Conservation (phyloP, 176 grass and related monocot genomes). For the Carex myosuroides region DNA sequence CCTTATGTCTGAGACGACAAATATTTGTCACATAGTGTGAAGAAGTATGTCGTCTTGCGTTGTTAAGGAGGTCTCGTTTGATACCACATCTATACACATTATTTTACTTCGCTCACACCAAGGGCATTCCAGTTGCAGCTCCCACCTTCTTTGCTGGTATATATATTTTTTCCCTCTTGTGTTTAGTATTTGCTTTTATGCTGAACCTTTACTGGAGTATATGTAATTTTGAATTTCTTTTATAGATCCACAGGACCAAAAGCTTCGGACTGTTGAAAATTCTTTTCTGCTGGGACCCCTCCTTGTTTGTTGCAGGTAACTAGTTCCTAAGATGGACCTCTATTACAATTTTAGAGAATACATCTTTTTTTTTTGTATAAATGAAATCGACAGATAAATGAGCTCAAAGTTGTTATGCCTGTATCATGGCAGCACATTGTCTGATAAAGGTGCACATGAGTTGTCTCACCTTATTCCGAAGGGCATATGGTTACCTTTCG, state of each 20-base stretch:
- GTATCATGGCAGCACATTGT: conserved; percentile 51
- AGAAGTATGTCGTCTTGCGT: conserved; percentile 89
- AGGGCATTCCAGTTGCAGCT: conserved; percentile 56
- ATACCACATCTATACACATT: conserved; percentile 87
- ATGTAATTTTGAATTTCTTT: conserved; percentile 4
- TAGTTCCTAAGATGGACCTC: not conserved
- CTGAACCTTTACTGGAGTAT: not conserved
- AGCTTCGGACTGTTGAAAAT: conserved; percentile 70
- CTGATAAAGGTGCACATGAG: conserved; percentile 64
- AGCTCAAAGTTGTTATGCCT: conserved; percentile 3
- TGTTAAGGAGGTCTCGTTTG: conserved; percentile 70
- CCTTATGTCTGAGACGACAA: not conserved
- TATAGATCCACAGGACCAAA: conserved; percentile 57
- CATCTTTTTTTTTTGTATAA: not conserved
- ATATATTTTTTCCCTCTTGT: not conserved
- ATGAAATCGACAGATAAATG: conserved; percentile 1
- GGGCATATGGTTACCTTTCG: conserved; percentile 71
- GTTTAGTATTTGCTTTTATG: not conserved
- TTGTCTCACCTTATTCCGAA: conserved; percentile 55
- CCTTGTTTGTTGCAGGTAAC: conserved; percentile 75
- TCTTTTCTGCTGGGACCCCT: conserved; percentile 82
- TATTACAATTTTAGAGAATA: not conserved
- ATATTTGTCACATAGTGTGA: conserved; percentile 51
- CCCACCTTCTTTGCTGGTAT: conserved; percentile 89
- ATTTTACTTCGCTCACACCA: conserved; percentile 81